phyloP scores from a whole-genome alignment of 208 protist species.

The Leishmania gerbilli region DNA sequence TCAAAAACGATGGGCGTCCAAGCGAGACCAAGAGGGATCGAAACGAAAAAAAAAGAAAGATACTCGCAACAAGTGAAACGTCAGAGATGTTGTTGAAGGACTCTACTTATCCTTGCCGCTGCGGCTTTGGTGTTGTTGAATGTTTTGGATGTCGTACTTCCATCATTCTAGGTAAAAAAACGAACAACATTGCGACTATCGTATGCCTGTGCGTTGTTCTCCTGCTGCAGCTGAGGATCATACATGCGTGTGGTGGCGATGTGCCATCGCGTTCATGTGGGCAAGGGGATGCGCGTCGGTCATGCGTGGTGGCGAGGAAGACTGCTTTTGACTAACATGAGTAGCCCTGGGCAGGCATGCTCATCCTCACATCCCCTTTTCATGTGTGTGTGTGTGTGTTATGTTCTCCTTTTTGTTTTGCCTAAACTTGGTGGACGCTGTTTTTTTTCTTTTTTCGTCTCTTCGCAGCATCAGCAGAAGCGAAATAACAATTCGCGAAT shows the following conservation, averaged over 20 bases:
- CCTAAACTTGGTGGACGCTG: background rate
- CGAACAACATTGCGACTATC: background rate
- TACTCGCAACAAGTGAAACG: background rate
- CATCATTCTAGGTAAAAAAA: background rate
- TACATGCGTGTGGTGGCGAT: background rate
- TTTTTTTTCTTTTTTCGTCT: background rate
- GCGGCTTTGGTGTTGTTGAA: background rate
- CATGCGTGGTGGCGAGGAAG: background rate
- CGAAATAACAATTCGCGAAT: background rate
- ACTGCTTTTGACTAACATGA: background rate
- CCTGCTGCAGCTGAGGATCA: background rate
- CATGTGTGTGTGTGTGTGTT: background rate
- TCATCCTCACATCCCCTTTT: background rate
- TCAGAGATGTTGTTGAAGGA: background rate
- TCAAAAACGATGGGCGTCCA: background rate
- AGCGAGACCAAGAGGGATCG: too few species aligned
- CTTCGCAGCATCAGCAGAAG: background rate
- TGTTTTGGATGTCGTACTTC: background rate
- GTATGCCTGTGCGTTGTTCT: background rate
- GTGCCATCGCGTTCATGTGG: background rate
- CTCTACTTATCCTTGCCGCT: background rate
- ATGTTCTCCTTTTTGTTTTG: background rate
- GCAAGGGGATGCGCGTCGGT: background rate
- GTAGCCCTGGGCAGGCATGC: background rate
- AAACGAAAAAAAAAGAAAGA: background rate